Evolutionary conservation across 176 grass and related monocot species (phyloP), one percentile per base, ranked within the genome.

Genomic region (Carex scoparia): DNA sequence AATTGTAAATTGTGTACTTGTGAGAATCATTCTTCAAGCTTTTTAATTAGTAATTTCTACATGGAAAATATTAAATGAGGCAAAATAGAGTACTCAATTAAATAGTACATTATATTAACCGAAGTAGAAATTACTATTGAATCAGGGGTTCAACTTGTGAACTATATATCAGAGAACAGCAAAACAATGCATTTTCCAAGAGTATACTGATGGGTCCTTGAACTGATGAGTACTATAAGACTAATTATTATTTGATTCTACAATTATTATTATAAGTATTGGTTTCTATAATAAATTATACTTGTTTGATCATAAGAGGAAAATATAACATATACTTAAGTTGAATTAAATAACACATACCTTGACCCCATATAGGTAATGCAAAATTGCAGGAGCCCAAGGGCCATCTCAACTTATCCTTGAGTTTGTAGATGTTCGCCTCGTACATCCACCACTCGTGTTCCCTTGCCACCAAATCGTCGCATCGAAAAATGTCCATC

Each of bases 401-500:
- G 32, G 96, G 90, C 84, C 94, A 61, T 38, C 87, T 74, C 71
- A 95, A 69, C 87, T 99, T 99, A 87, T 95, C 93, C 76, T 92
- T 84, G 15, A 99, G 80, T 2, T 87, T 69, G 9, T 48, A 3
- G 15, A 85, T 90, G 81, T 92, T 80, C 18, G 89, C 86, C 57
- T 61, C 83, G 60, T 92, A 94, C 90, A 99, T 88, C 93, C 91
- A 91, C 96, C 93, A 95, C 5, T 86, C 66, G 0, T 90, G 93
- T 31, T 94, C 90, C 83, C 85, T 81, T 3, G 56, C 84, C 70
- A 91, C 91, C 18, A 48, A 16, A 32, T 99, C 96, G 72, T 92
- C 91, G 76, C 96, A 95, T 10, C 85, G 89, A 90, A 99, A 99
- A 78, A 99, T 42, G 85, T 99, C 96, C 88, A 86, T 93, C 96